Percentiles rank a stretch among this genome's conserved stretches.
These are phyloP conservation scores for Apiospora malaysiana DNA, from an alignment of 2,329 filamentous ascomycete genomes.

Conservation along the genomic window DNA sequence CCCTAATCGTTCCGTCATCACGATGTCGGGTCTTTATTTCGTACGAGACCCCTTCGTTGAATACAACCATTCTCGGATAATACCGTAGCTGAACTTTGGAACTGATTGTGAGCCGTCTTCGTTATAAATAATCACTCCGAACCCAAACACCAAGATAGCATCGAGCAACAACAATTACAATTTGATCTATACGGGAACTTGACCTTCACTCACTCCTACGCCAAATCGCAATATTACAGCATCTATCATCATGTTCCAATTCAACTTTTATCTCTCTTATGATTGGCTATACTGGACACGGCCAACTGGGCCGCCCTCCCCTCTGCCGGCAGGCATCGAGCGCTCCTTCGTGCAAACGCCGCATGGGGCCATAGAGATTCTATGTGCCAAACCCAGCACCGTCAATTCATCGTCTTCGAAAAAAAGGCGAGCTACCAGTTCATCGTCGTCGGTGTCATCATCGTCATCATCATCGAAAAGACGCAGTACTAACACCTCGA, in stretches of 20 bases:
- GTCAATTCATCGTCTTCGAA: too few relatives aligned
- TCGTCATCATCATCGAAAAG: too few relatives aligned
- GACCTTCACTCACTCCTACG: background rate
- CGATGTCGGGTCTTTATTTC: background rate
- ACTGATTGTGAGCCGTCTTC: background rate
- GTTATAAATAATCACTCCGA: background rate
- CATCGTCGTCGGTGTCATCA: too few relatives aligned
- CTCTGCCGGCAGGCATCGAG: constrained; percentile 48
- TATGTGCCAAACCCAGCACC: constrained; percentile 45
- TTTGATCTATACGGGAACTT: background rate
- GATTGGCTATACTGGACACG: constrained; percentile 40
- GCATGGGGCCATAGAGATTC: constrained; percentile 54
- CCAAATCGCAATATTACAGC: background rate
- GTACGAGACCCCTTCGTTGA: too few relatives aligned
- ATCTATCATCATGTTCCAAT: background rate
- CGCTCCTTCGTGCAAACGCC: constrained; percentile 51
- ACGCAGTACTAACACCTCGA: too few relatives aligned
- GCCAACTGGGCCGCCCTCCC: constrained; percentile 32
- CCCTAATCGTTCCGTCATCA: background rate
- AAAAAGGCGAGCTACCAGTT: too few relatives aligned
- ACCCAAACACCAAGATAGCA: background rate
- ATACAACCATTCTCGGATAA: background rate
- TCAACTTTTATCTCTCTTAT: constrained; percentile 40
- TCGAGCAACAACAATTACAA: background rate
- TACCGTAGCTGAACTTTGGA: background rate